phyloP scores from a whole-genome alignment of 2,329 filamentous ascomycete species.

The Ophiosphaerella korrae region DNA sequence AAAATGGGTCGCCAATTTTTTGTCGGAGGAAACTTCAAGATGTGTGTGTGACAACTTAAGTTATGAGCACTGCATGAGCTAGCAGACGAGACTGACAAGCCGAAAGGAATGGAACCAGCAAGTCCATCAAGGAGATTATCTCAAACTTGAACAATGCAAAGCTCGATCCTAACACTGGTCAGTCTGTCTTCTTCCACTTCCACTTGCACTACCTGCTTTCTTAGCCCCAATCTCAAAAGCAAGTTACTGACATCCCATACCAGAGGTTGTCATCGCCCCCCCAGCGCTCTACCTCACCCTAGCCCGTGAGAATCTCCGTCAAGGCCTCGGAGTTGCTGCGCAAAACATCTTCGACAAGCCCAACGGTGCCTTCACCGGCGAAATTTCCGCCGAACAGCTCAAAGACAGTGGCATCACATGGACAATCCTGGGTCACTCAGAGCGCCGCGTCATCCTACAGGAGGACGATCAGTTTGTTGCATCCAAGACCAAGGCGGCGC shows the following conservation, averaged over 20 bases:
- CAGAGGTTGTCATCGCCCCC: constrained; percentile 93
- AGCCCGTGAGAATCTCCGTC: constrained; percentile 76
- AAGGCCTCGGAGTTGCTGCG: constrained; percentile 81
- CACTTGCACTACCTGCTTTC: not conserved
- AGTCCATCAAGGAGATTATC: constrained; percentile 90
- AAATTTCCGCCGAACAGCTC: constrained; percentile 91
- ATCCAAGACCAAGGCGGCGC: constrained; percentile 90
- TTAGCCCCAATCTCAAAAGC: constrained; percentile 1
- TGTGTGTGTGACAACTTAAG: constrained; percentile 65
- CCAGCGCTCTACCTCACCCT: constrained; percentile 89
- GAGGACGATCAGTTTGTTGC: constrained; percentile 85
- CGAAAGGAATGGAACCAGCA: constrained; percentile 86
- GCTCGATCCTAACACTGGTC: constrained; percentile 76
- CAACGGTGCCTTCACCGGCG: constrained; percentile 95
- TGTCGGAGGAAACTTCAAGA: constrained; percentile 99
- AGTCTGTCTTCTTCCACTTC: constrained; percentile 38
- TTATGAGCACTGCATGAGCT: constrained; percentile 23
- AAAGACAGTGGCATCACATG: constrained; percentile 87
- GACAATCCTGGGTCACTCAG: constrained; percentile 92
- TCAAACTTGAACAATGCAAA: constrained; percentile 84
- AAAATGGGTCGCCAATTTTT: constrained; percentile 96
- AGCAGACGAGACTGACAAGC: constrained; percentile 20
- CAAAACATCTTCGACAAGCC: constrained; percentile 99
- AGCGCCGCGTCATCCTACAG: constrained; percentile 86
- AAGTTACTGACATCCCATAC: constrained; percentile 21